Evolutionary conservation across 805 yeast species (phyloP).

Genomic region (Starmerella etchellsii): DNA sequence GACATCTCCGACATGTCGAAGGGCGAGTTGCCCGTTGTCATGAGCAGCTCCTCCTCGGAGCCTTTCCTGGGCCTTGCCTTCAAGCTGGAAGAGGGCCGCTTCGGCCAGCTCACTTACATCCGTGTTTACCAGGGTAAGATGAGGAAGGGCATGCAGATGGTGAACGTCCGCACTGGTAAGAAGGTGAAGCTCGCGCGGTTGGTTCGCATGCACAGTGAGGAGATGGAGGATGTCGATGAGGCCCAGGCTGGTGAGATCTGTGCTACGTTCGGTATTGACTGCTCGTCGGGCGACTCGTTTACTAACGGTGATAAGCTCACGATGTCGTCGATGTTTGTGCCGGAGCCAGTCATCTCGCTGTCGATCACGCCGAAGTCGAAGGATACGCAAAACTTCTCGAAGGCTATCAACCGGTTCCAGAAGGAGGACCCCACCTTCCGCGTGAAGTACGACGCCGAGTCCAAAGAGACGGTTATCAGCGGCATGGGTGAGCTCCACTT

Average conservation of each 20-base stretch:
- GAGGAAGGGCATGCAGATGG: conserved; percentile 79
- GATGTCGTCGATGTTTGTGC: conserved; percentile 97
- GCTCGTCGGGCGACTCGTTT: conserved; percentile 97
- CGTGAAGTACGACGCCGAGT: conserved; percentile 77
- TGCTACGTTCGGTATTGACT: conserved; percentile 97
- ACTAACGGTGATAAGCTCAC: conserved; percentile 76
- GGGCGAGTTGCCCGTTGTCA: conserved; percentile 51
- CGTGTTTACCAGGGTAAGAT: conserved; percentile 94
- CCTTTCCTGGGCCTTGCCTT: conserved; percentile 97
- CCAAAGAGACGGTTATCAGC: conserved; percentile 86
- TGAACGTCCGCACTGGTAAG: conserved; percentile 84
- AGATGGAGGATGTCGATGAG: conserved; percentile 95
- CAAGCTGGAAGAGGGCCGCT: conserved; percentile 95
- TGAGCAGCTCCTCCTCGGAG: conserved; percentile 56
- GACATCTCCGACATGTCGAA: conserved; percentile 42
- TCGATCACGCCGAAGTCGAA: conserved; percentile 79
- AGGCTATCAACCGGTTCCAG: conserved; percentile 94
- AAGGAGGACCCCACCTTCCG: conserved; percentile 98
- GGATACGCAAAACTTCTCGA: conserved; percentile 81
- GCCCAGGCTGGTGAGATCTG: conserved; percentile 97
- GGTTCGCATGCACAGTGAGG: conserved; percentile 97
- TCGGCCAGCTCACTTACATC: conserved; percentile 93
- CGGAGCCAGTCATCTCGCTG: conserved; percentile 94
- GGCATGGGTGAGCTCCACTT: conserved; percentile 98
- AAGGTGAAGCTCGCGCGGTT: conserved; percentile 83